Base-by-base conservation (phyloP, 2,329 filamentous ascomycete species). In the Penicillium expansum region DNA sequence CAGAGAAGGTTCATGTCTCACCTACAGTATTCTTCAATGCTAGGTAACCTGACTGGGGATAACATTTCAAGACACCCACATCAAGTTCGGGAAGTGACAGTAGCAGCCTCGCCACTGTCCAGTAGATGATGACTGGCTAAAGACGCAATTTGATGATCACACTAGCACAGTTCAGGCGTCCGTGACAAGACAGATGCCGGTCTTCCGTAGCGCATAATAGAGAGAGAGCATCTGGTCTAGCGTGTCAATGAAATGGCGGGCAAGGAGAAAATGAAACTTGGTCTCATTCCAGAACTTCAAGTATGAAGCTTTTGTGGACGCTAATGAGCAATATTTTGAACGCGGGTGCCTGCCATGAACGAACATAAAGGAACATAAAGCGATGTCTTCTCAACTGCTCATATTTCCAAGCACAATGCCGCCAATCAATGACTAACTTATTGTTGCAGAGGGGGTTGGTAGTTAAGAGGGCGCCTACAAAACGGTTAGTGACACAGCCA, bases 11-110 rank as follows among this genome's bases (percentile, higher is more conserved):
- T 42, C 93, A 97, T 78, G 91, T 97, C 39, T 93, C 91, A 41
- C 93, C 93, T 1, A 97, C 92, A 0, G 91, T 93, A 20, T 81
- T 96, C 48, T 92, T 95, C 73, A 86, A 97, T 74, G 92, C 74
- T 62, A 68, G 71, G 60, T 27, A 48, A 29, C 42, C 48, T 47
- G 38, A 48, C 33, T 27, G 18, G 18, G 18, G 45, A 18, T 38
- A 42, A 53, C n/a, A 52, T 27, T 24, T n/a, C 35, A 39, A 52
- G 52, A 35, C 54, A 59, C 63, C 71, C 63, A 74, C 61, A 60
- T 57, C 45, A 60, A 48, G 50, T 58, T 48, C 59, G 77, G 76
- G 77, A 92, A 0, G 84, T 95, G 24, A 87, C 63, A 88, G 86
- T 61, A 93, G 89, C 56, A 83, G 86, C 24, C 97, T 92, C 84